Percentiles rank a stretch among this genome's conserved stretches.
phyloP scores from a whole-genome alignment of 148 eudicot species.

The Chenopodium berlandieri region DNA sequence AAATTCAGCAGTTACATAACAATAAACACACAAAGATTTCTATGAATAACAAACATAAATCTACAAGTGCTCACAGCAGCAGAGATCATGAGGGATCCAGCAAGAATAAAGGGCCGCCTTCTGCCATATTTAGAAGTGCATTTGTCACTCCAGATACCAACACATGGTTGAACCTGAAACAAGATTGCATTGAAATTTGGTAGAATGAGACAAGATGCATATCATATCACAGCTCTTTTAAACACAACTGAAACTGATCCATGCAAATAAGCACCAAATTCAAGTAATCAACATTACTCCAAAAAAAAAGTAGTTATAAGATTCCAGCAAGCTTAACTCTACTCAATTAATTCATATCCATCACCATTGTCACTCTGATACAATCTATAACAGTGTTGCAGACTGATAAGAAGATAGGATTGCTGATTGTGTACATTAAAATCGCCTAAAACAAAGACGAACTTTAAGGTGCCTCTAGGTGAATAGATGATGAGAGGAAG shows the following conservation, averaged over 20 bases:
- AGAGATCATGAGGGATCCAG: conserved; percentile 89
- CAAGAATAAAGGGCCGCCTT: conserved; percentile 89
- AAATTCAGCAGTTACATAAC: conserved; percentile 38
- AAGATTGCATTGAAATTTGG: not conserved
- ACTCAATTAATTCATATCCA: not conserved
- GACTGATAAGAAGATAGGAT: not conserved
- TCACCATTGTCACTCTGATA: not conserved
- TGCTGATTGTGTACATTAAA: not conserved
- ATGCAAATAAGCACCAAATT: not conserved
- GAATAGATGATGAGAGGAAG: too few relatives aligned
- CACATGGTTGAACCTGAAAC: conserved; percentile 97
- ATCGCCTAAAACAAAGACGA: not conserved
- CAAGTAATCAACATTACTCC: not conserved
- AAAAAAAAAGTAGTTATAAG: not conserved
- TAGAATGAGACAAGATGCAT: not conserved
- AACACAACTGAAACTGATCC: not conserved
- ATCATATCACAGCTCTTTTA: not conserved
- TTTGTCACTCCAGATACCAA: conserved; percentile 99
- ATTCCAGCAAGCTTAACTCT: not conserved
- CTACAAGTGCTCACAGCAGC: conserved; percentile 58
- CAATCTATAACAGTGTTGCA: not conserved
- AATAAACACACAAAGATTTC: conserved; percentile 3
- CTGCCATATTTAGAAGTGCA: conserved; percentile 95
- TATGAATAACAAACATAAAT: conserved; percentile 17
- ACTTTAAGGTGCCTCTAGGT: not conserved